These are phyloP conservation scores for Silene vulgaris DNA, from an alignment of 179 eudicot genomes.

Conservation along the genomic window DNA sequence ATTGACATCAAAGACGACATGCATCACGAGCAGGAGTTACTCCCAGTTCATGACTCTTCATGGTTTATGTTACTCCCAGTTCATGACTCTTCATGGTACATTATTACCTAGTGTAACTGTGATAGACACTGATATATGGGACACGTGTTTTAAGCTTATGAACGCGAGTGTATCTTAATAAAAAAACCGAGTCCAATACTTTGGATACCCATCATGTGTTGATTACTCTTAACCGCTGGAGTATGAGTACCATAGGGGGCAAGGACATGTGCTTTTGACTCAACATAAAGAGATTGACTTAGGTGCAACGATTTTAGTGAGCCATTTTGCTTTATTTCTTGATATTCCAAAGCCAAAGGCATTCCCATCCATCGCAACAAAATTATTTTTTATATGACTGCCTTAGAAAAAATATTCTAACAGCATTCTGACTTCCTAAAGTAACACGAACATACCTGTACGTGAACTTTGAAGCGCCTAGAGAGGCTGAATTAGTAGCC, in stretches of 20 bases:
- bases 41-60: background rate
- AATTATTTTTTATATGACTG: background rate
- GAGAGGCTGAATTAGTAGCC: conserved; percentile 35
- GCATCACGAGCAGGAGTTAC: background rate
- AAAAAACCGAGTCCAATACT: background rate
- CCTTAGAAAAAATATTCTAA: background rate
- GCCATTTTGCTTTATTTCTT: background rate
- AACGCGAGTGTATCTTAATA: background rate
- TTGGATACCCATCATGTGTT: background rate
- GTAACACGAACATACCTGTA: conserved; percentile 52
- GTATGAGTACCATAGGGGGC: background rate
- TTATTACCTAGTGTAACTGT: background rate
- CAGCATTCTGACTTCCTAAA: background rate
- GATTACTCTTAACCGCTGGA: background rate
- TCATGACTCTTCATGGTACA: background rate
- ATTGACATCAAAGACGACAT: background rate
- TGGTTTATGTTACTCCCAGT: background rate
- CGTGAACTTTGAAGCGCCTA: conserved; percentile 60
- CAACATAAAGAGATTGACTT: background rate
- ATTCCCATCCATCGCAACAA: background rate
- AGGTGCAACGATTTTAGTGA: background rate
- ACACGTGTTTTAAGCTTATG: background rate
- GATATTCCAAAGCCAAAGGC: background rate
- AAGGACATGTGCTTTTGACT: background rate
- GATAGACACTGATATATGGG: background rate